phyloP scores from a whole-genome alignment of 176 grass and related monocot species.

The Pharus latifolius region DNA sequence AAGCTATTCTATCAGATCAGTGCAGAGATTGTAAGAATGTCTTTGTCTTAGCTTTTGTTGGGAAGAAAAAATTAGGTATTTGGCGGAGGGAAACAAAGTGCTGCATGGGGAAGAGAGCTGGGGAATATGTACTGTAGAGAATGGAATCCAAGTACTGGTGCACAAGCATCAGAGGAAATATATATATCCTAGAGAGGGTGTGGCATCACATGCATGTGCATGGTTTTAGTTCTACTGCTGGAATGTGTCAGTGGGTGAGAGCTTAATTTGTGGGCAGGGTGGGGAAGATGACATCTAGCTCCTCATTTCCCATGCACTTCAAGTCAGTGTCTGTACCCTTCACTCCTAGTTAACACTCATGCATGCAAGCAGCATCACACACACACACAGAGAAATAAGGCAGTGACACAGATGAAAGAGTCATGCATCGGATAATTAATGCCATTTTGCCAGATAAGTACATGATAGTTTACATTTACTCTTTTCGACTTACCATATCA shows the following conservation, averaged over 20 bases:
- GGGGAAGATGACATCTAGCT: constrained; percentile 23
- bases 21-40: constrained; percentile 13
- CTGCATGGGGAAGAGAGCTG: constrained; percentile 14
- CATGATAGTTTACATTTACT: background rate
- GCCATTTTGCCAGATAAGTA: background rate
- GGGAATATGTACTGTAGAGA: constrained; percentile 28
- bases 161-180: constrained; percentile 6
- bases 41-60: background rate
- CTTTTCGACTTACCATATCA: background rate
- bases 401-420: background rate
- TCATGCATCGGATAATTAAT: constrained; percentile 6
- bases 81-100: constrained; percentile 11
- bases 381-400: background rate
- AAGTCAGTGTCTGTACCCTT: constrained; percentile 16
- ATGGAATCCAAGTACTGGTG: constrained; percentile 33
- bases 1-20: background rate
- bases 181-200: constrained; percentile 14
- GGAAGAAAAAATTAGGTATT: background rate
- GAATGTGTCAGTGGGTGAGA: constrained; percentile 25
- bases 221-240: constrained; percentile 21
- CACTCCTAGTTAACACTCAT: constrained; percentile 5
- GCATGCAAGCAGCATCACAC: background rate
- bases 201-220: constrained; percentile 20
- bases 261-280: constrained; percentile 7
- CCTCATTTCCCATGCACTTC: constrained; percentile 21